phyloP scores from a whole-genome alignment of 2,329 filamentous ascomycete genomes.

The Neurospora sp. region DNA sequence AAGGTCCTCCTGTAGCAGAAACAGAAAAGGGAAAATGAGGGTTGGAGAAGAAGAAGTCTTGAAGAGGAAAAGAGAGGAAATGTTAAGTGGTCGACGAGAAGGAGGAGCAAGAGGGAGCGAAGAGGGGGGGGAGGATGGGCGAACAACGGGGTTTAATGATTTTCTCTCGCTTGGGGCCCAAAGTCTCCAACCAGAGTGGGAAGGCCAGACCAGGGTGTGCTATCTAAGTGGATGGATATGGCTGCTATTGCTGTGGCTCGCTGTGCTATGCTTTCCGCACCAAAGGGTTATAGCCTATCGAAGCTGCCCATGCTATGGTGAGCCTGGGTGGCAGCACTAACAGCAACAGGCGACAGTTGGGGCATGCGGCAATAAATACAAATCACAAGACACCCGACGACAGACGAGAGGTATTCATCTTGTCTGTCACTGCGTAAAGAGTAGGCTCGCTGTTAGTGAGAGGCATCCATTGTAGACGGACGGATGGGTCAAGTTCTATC shows the following conservation, averaged over 20 bases:
- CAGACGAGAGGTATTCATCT: background rate
- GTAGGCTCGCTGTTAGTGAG: background rate
- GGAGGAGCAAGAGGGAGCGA: slow-evolving; percentile 27
- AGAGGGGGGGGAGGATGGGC: slow-evolving; percentile 28
- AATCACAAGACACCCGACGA: background rate
- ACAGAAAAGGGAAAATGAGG: slow-evolving; percentile 24
- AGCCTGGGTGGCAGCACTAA: background rate
- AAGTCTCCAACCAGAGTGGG: background rate
- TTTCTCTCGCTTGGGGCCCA: slow-evolving; percentile 18
- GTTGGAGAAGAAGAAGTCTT: slow-evolving; percentile 31
- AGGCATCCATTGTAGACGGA: background rate
- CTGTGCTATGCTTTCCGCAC: background rate
- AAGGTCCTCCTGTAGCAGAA: slow-evolving; percentile 25
- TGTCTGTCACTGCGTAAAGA: background rate
- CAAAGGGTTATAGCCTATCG: background rate
- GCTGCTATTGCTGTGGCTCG: background rate
- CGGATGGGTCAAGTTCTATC: background rate
- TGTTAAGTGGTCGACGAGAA: slow-evolving; percentile 30
- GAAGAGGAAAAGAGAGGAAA: slow-evolving; percentile 25
- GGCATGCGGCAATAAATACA: background rate
- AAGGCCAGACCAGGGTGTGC: background rate
- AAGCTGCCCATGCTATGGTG: background rate
- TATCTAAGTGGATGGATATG: background rate
- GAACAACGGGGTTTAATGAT: slow-evolving; percentile 31
- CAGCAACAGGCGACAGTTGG: background rate